Conservation (phyloP, 2,329 filamentous ascomycete genomes). For the Dactylonectria estremocensis region DNA sequence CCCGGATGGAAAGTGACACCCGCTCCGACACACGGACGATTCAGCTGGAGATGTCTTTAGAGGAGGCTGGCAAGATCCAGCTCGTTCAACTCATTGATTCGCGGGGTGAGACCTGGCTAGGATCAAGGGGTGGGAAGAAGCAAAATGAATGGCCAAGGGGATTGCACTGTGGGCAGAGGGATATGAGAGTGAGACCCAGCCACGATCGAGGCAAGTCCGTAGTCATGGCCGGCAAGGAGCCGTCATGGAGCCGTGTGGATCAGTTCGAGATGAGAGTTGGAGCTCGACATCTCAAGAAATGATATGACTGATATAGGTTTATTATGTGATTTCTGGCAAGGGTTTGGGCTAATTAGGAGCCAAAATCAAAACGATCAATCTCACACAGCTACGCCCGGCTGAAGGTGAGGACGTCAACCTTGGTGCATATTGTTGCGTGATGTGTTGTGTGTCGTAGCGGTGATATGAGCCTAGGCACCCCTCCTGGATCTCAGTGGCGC, state of each 20-base stretch:
- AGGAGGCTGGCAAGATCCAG: slow-evolving; percentile 7
- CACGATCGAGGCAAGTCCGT: slow-evolving; percentile 27
- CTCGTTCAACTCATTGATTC: slow-evolving; percentile 2
- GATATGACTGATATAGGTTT: not conserved
- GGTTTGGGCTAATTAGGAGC: not conserved
- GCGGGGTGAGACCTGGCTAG: slow-evolving; percentile 8
- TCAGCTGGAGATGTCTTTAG: slow-evolving; percentile 18
- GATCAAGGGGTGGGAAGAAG: slow-evolving; percentile 1
- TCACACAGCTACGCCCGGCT: not conserved
- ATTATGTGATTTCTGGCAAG: not conserved
- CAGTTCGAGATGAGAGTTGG: not conserved
- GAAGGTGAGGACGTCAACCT: not conserved
- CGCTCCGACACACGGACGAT: slow-evolving; percentile 19
- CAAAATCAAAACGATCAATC: not conserved
- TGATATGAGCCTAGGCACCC: not conserved
- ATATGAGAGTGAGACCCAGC: slow-evolving; percentile 15
- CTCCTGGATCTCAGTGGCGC: not conserved
- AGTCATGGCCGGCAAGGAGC: slow-evolving; percentile 34
- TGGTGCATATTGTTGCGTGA: not conserved
- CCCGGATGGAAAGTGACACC: slow-evolving; percentile 20
- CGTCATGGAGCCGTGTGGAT: slow-evolving; percentile 33
- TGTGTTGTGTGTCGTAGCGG: not conserved
- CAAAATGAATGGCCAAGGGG: slow-evolving; percentile 26
- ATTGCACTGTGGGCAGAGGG: slow-evolving; percentile 13
- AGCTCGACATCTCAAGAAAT: not conserved